These are phyloP conservation scores for Fusarium circinatum DNA, from an alignment of 2,329 filamentous ascomycete genomes.

Conservation along the genomic window DNA sequence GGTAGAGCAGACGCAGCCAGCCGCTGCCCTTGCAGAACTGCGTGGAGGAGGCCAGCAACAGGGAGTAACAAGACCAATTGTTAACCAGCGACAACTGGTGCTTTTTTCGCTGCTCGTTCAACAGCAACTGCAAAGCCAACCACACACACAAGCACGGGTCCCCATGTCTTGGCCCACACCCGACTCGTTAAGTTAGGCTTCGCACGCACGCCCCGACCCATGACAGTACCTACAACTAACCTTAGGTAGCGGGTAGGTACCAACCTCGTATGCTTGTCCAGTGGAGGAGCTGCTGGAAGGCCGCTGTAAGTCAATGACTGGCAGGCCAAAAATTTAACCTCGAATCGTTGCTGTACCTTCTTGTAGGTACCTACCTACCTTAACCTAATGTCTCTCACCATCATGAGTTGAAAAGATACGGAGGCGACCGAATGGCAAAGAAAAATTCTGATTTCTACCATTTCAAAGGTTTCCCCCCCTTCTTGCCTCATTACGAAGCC, in stretches of 20 bases:
- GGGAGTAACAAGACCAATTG: conserved; percentile 17
- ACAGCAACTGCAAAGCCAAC: not conserved
- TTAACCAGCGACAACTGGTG: conserved; percentile 7
- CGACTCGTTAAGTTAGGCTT: not conserved
- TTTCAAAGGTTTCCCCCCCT: not conserved
- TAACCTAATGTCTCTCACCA: conserved; percentile 4
- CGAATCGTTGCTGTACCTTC: not conserved
- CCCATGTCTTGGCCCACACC: conserved; percentile 11
- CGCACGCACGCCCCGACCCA: not conserved
- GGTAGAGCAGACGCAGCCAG: conserved; percentile 42
- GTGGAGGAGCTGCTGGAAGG: conserved; percentile 6
- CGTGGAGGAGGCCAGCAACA: conserved; percentile 25
- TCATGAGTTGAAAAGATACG: conserved; percentile 12
- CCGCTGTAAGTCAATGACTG: conserved; percentile 7
- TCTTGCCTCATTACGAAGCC: not conserved
- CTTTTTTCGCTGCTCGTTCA: conserved; percentile 5
- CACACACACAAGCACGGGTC: conserved; percentile 21
- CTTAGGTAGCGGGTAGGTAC: not conserved
- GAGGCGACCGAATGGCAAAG: conserved; percentile 10
- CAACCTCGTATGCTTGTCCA: conserved; percentile 4
- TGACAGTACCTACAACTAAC: not conserved
- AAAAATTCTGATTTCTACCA: not conserved
- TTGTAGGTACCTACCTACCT: too few relatives aligned
- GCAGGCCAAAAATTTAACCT: conserved; percentile 1
- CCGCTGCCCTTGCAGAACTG: conserved; percentile 43